A percentile compares a stretch with the other conserved stretches of the same genome.
phyloP scores from a whole-genome alignment of 2,329 filamentous ascomycete genomes.

The Fusarium mundagurra region DNA sequence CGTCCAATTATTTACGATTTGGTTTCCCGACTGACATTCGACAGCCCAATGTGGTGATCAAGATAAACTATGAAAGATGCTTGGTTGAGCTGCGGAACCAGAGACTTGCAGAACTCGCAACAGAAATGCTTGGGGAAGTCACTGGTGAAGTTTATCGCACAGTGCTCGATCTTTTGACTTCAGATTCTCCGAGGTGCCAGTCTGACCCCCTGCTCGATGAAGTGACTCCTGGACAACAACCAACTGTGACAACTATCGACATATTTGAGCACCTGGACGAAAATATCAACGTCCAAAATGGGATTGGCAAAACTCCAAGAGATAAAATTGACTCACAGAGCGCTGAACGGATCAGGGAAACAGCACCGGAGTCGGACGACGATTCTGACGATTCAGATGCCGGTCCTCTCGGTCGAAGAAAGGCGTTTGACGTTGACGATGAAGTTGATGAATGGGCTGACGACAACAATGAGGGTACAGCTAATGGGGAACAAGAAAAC shows the following conservation, averaged over 20 bases:
- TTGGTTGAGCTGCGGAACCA: conserved; percentile 83
- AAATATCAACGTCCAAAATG: conserved; percentile 62
- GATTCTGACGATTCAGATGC: conserved; percentile 51
- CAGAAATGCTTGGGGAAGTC: conserved; percentile 74
- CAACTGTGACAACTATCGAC: conserved; percentile 62
- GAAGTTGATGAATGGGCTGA: conserved; percentile 49
- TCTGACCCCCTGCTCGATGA: conserved; percentile 58
- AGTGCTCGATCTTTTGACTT: conserved; percentile 76
- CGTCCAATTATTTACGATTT: background rate
- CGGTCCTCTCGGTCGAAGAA: conserved; percentile 34
- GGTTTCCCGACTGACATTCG: conserved; percentile 41
- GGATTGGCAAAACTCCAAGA: conserved; percentile 65
- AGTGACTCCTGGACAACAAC: conserved; percentile 43
- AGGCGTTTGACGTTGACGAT: conserved; percentile 38
- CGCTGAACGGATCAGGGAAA: conserved; percentile 60
- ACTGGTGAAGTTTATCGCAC: conserved; percentile 83
- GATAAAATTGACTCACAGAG: conserved; percentile 58
- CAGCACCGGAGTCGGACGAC: conserved; percentile 47
- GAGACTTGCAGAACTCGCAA: conserved; percentile 77
- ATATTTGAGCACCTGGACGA: conserved; percentile 65
- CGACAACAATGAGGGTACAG: conserved; percentile 44
- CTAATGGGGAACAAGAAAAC: conserved; percentile 50
- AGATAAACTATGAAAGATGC: conserved; percentile 87
- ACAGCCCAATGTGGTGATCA: conserved; percentile 77
- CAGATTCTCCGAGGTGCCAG: conserved; percentile 73